Evolutionary conservation across 2,329 filamentous ascomycete genomes (phyloP), one percentile per base, ranked within the genome.

Genomic region (Ceratocystis papillata): DNA sequence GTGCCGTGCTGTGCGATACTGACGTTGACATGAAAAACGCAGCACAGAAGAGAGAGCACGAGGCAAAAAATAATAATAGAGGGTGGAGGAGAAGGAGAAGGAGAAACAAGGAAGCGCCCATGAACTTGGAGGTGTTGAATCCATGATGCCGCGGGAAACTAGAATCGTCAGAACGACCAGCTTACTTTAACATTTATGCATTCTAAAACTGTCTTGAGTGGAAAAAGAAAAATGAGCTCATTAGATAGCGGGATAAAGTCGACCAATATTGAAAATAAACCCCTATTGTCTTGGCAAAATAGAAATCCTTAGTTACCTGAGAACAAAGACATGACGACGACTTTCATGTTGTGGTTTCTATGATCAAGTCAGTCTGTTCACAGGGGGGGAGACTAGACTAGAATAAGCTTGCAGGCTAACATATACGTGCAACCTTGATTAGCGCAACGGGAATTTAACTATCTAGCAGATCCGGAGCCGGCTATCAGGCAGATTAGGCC

Each of bases 101-200:
- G 8, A 55, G 22, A 55, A 55, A 3, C 20, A 20, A 22, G 25
- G 10, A 20, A 55, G 50, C 1, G 17, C 8, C 17, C 1, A 48
- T 6, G 37, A 41, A 41, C 37, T 41, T 41, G 22, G 50, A 25
- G 22, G 50, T 2, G 50, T 15, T 15, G 12, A 22, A 25, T 28
- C 25, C 8, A 25, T 55, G 50, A 55, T 55, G 50, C 50, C 50
- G 50, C 50, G 50, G 50, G 22, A 55, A 55, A 55, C 50, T 25
- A 5, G 50, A 55, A 41, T 3, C 5, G 5, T 48, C 45, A 20
- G 17, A n/a, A n/a, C 20, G 15, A 2, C 8, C 20, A 6, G 12
- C 44, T 46, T 46, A 7, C 48, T 53, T 22, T 53, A 22, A 30
- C 5, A 30, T 25, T 55, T 25, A 55, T 55, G 50, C 50, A 55